Evolutionary conservation across 2,329 filamentous ascomycete genomes (phyloP), one percentile per base, ranked within the genome.

Genomic region (Exophiala sp.): DNA sequence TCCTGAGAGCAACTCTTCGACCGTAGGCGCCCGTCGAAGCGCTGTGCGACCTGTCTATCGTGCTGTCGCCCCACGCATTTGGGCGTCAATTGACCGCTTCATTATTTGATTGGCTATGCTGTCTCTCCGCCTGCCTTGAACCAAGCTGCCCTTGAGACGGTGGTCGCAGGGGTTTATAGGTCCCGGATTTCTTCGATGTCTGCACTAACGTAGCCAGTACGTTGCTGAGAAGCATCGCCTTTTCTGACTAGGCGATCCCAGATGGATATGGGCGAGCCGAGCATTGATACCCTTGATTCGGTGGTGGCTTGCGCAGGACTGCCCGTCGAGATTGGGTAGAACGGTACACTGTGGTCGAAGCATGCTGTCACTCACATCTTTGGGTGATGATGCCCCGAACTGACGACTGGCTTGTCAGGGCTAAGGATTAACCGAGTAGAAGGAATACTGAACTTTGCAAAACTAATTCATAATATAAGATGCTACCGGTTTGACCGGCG

Each of bases 21-120:
- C 21, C 43, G 49, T 55, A 56, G 43, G 47, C 54, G 54, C 54
- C 43, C 41, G 41, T 44, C 54, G 47, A 53, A 53, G 53, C 50
- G 50, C 53, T 50, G 32, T 40, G n/a, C 38, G 53, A 47, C 46
- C 46, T 44, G 38, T 34, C 19, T 19, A 43, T 47, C 42, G 32
- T 38, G 30, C 30, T 19, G 22, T 27, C 32, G 48, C 53, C 53
- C 53, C 53, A 53, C 53, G 50, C 50, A 29, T 27, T 53, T 38
- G 53, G 53, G 53, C 53, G 53, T 48, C 50, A 53, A 56, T 41
- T 18, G n/a, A 18, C 7, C 19, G 30, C 47, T 50, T 50, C 21
- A 22, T 23, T 6, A 43, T 24, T n/a, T 54, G 39, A 54, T 54
- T 54, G 47, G 52, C 30, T 30, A 30, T 16, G 10, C 22, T 16